phyloP scores from a whole-genome alignment of 2,329 filamentous ascomycete genomes.

The Ophiostoma novo-ulmi region DNA sequence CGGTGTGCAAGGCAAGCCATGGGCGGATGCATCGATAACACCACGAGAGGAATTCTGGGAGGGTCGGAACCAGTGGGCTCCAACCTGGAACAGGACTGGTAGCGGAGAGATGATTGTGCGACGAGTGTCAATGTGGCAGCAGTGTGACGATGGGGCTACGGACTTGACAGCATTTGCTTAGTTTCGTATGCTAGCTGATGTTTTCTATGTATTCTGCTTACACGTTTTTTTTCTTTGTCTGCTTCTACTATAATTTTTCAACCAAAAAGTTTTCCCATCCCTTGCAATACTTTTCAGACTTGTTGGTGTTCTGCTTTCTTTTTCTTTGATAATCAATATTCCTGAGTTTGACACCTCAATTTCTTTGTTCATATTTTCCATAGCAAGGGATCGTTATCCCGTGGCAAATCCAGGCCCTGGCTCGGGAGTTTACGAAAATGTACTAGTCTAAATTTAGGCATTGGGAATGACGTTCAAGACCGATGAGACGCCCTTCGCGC shows the following conservation, averaged over 20 bases:
- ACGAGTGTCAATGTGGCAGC: slow-evolving; percentile 26
- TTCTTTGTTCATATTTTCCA: neutral
- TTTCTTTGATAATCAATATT: neutral
- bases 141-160: slow-evolving; percentile 23
- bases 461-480: neutral
- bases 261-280: no score
- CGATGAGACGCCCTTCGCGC: neutral
- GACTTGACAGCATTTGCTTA: slow-evolving; percentile 20
- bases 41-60: slow-evolving; percentile 24
- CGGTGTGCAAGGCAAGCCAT: slow-evolving; percentile 24
- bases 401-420: neutral
- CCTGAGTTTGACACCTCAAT: neutral
- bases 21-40: slow-evolving; percentile 22
- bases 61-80: slow-evolving; percentile 16
- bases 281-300: no score
- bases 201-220: neutral
- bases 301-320: no score
- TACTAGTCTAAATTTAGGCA: neutral
- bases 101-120: slow-evolving; percentile 24
- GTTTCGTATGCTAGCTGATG: neutral
- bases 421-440: neutral
- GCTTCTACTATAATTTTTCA: no score
- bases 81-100: slow-evolving; percentile 21
- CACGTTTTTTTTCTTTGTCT: no score
- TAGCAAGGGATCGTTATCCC: neutral